These are phyloP conservation scores for Ilex paraguariensis DNA, from an alignment of 305 asterid species.

Conservation along the genomic window DNA sequence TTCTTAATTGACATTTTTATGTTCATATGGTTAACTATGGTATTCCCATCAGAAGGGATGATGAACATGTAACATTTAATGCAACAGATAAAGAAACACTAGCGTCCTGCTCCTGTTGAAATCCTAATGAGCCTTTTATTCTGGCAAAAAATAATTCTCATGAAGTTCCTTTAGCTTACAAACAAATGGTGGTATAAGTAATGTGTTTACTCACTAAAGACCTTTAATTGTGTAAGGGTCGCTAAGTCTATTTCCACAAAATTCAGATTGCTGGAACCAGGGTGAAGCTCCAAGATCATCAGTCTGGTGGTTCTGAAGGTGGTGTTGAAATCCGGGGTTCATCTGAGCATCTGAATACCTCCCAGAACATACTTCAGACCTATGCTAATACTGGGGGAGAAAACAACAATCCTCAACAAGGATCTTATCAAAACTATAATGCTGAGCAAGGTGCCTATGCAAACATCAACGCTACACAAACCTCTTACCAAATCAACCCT, in stretches of 20 bases:
- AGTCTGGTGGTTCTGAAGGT: conserved; percentile 32
- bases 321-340: conserved; percentile 17
- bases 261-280: conserved; percentile 42
- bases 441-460: conserved; percentile 28
- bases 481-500: conserved; percentile 27
- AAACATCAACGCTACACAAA: conserved; percentile 29
- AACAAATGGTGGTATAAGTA: no score
- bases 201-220: no score
- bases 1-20: no score
- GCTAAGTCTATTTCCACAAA: conserved; percentile 15
- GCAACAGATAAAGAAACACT: no score
- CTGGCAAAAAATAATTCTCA: no score
- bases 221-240: neutral
- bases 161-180: no score
- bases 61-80: no score
- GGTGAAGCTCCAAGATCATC: conserved; percentile 37
- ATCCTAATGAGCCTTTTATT: no score
- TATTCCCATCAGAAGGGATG: no score
- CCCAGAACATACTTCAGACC: conserved; percentile 27
- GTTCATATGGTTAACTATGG: no score
- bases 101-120: no score
- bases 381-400: conserved; percentile 31
- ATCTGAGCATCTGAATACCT: conserved; percentile 32
- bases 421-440: conserved; percentile 22
- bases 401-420: conserved; percentile 9